Conservation (phyloP, 2,329 filamentous ascomycete species). For the Colletotrichum lini region DNA sequence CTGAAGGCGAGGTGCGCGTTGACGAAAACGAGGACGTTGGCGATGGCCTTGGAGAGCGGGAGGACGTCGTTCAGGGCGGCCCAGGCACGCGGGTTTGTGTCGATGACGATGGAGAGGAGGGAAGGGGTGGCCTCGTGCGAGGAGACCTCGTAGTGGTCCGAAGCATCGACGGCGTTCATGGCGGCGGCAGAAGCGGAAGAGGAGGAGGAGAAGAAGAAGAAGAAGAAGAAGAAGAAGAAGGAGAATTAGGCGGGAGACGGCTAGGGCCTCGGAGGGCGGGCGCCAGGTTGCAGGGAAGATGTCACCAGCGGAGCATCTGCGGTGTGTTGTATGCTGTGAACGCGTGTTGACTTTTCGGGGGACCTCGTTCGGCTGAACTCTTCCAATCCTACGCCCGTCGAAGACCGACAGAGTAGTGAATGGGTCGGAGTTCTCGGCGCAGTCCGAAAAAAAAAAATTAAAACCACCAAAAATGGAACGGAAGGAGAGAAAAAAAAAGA, state of each 20-base stretch:
- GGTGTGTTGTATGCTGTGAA: neutral
- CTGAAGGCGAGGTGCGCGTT: slow-evolving; percentile 97
- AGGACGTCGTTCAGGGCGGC: slow-evolving; percentile 81
- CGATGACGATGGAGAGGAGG: slow-evolving; percentile 90
- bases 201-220: neutral
- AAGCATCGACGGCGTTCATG: slow-evolving; percentile 72
- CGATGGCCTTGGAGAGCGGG: slow-evolving; percentile 86
- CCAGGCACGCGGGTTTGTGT: slow-evolving; percentile 98
- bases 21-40: slow-evolving; percentile 93
- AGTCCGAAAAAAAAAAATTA: slow-evolving; percentile 3
- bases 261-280: slow-evolving; percentile 33
- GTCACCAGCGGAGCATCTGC: slow-evolving; percentile 36
- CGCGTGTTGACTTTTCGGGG: neutral
- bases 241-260: slow-evolving; percentile 5
- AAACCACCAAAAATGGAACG: neutral
- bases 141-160: slow-evolving; percentile 72
- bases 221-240: neutral
- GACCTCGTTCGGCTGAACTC: slow-evolving; percentile 12
- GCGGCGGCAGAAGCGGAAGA: slow-evolving; percentile 42
- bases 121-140: slow-evolving; percentile 76
- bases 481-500: neutral
- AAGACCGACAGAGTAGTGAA: slow-evolving; percentile 3
- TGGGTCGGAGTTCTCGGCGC: slow-evolving; percentile 18
- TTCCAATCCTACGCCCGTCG: slow-evolving; percentile 20
- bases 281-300: slow-evolving; percentile 35